Evolutionary conservation across 495 filamentous ascomycete genomes (phyloP).

Genomic region (Trichocladium antarcticum): DNA sequence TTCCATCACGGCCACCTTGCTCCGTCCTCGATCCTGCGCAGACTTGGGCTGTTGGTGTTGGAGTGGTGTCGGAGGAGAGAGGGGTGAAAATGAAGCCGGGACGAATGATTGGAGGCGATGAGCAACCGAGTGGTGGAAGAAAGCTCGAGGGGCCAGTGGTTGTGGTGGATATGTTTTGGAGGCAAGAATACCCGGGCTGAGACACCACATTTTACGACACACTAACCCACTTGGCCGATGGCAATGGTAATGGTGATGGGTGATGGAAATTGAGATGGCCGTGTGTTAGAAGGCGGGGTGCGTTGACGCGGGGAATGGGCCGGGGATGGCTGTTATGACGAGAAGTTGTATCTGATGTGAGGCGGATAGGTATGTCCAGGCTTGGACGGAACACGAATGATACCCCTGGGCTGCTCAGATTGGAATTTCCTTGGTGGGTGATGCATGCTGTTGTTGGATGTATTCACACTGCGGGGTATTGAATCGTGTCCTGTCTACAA

Average conservation of each 20-base stretch:
- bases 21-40: too few species aligned
- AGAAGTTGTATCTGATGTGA: neutral
- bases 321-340: neutral
- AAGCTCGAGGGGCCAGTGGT: neutral
- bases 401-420: conserved; percentile 11
- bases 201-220: neutral
- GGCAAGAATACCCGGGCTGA: neutral
- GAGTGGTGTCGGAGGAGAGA: too few species aligned
- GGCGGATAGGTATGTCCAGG: conserved; percentile 1
- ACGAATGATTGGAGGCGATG: too few species aligned
- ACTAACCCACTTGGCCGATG: neutral
- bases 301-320: neutral
- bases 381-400: conserved; percentile 13
- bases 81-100: too few species aligned
- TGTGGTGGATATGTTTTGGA: neutral
- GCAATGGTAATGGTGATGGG: neutral
- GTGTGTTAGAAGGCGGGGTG: neutral
- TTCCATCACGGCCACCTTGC: too few species aligned
- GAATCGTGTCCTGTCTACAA: neutral
- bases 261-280: neutral
- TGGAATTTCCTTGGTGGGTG: neutral
- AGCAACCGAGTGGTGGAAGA: too few species aligned
- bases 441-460: neutral
- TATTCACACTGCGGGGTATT: neutral
- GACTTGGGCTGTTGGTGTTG: too few species aligned